Conservation (phyloP, 768 basidiomycete genomes). For the Pulveroboletus ravenelii region DNA sequence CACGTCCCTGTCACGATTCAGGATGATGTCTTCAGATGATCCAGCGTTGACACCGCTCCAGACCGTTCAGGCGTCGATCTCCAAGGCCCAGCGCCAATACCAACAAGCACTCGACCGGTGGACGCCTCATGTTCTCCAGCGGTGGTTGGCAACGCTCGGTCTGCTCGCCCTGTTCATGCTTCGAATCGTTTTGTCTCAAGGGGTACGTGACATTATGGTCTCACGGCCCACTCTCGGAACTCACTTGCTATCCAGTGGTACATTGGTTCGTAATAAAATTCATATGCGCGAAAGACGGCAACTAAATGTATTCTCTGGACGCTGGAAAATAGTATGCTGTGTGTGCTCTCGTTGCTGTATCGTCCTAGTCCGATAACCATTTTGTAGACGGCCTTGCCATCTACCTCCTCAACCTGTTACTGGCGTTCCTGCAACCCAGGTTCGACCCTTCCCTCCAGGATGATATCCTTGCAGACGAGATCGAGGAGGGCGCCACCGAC, state of each 20-base stretch:
- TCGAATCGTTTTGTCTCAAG: conserved; percentile 84
- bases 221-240: neutral
- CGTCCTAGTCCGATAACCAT: conserved; percentile 1
- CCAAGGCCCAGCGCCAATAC: conserved; percentile 67
- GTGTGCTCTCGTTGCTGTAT: conserved; percentile 29
- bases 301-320: neutral
- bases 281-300: neutral
- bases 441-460: conserved; percentile 96
- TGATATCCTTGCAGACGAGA: conserved; percentile 89
- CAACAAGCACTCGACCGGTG: conserved; percentile 87
- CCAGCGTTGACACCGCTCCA: conserved; percentile 26
- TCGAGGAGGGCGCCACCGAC: conserved; percentile 85
- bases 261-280: conserved; percentile 59
- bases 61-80: conserved; percentile 22
- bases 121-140: conserved; percentile 84
- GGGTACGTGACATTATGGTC: conserved; percentile 47
- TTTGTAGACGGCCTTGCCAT: conserved; percentile 81
- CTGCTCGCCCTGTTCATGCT: conserved; percentile 74
- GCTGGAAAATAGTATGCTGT: conserved; percentile 57
- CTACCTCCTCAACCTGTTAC: conserved; percentile 90
- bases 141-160: conserved; percentile 78
- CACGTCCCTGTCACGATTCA: conserved; percentile 8
- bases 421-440: conserved; percentile 96
- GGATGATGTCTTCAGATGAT: conserved; percentile 34
- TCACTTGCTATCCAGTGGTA: conserved; percentile 62